Conservation (phyloP, 2,329 filamentous ascomycete genomes). For the Monilinia polystroma region DNA sequence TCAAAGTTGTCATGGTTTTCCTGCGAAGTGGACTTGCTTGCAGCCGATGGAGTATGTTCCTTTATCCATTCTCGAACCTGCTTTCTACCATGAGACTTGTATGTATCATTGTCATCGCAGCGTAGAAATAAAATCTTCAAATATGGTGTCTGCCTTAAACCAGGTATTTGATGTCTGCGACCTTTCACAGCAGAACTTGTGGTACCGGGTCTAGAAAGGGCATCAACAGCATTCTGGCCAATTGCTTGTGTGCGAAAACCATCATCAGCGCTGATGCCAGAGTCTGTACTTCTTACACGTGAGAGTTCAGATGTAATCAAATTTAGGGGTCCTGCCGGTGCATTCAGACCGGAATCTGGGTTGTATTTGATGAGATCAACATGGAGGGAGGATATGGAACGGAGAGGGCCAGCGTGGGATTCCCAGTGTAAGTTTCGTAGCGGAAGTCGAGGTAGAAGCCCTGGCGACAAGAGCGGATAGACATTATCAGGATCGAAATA, state of each 20-base stretch:
- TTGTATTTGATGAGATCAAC: constrained; percentile 72
- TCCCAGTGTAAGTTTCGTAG: constrained; percentile 96
- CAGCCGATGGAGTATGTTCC: constrained; percentile 61
- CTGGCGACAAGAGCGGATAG: constrained; percentile 76
- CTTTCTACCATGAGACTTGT: constrained; percentile 76
- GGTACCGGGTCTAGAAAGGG: constrained; percentile 29
- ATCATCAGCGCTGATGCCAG: constrained; percentile 48
- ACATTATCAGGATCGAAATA: constrained; percentile 92
- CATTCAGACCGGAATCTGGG: constrained; percentile 45
- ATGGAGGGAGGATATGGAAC: constrained; percentile 90
- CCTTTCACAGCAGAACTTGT: constrained; percentile 46
- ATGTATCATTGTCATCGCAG: constrained; percentile 93
- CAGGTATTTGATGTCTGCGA: constrained; percentile 91
- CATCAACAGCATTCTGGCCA: constrained; percentile 41
- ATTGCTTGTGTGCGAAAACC: constrained; percentile 60
- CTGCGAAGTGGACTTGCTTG: constrained; percentile 62
- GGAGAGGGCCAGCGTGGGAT: constrained; percentile 83
- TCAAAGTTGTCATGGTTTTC: constrained; percentile 97
- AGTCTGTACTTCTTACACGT: constrained; percentile 42
- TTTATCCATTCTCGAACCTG: constrained; percentile 91
- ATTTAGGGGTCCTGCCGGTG: constrained; percentile 41
- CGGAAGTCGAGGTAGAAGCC: constrained; percentile 76
- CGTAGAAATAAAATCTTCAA: constrained; percentile 85
- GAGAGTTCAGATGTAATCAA: constrained; percentile 38
- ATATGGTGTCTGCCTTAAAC: constrained; percentile 88